Base-by-base conservation (phyloP, 768 basidiomycete species). In the Lactifluus echinatus region DNA sequence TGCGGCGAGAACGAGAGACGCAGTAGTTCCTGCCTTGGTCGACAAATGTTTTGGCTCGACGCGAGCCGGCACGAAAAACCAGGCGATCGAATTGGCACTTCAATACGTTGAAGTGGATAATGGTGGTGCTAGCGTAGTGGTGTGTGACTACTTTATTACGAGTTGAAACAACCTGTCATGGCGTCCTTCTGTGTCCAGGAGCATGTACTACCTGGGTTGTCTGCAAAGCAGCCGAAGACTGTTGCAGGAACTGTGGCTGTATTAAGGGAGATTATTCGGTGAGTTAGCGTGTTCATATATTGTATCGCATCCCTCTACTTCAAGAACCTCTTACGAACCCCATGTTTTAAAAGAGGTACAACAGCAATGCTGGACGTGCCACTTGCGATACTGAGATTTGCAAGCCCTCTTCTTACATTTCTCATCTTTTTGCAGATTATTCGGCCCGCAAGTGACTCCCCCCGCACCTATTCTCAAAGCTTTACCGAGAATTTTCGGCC, bases 41-140 rank as follows among this genome's bases (percentile, higher is more conserved):
- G 96, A 99, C 66, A 99, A 99, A 71, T 93, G 91, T 66, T 80
- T 96, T 54, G 93, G 95, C 24, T 93, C 94, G 19, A 74, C 93
- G 37, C 80, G 94, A 67, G 86, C 87, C 10, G 93, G 91, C 21
- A 97, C 95, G 17, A 96, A 85, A 74, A 81, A 77, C 60, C 88
- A 94, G 58, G 89, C 90, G 12, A 71, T 89, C 39, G 96, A 97
- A 65, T 78, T 96, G 14, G 79, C 82, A 51, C 71, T 93, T 64
- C 88, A 94, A 68, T 98, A 93, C 68, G 85, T 92, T 34, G 96
- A 97, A 69, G 87, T 93, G 29, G 94, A 94, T 72, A 97, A 96
- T 70, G 76, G 80, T 44, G 94, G 83, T 24, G 79, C 87, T 57
- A 90, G 87, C 15, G 87, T 93, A 57, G 81, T 94, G 75, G 95